These are phyloP conservation scores for Eurotiales sp. DNA, from an alignment of 2,329 filamentous ascomycete genomes.

Conservation along the genomic window DNA sequence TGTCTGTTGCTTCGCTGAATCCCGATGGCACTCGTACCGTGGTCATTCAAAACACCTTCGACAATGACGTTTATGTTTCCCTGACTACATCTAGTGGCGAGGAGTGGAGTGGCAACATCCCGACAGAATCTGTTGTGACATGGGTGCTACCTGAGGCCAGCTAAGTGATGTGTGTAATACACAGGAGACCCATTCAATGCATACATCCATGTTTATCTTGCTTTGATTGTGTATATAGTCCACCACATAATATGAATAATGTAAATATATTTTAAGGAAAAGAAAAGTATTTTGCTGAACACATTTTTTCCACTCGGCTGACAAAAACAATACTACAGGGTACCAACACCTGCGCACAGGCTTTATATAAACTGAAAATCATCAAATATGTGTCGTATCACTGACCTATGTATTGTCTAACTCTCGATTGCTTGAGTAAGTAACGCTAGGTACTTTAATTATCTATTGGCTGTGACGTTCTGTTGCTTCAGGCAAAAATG, in stretches of 20 bases:
- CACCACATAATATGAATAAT: background rate
- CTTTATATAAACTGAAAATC: too few species aligned
- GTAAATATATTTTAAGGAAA: background rate
- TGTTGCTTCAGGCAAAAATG: too few species aligned
- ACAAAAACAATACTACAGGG: too few species aligned
- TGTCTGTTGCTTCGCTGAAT: conserved; percentile 11
- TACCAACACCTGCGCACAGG: too few species aligned
- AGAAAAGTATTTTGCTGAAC: too few species aligned
- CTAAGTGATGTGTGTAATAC: background rate
- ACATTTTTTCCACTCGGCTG: too few species aligned
- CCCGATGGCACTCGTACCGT: conserved; percentile 11
- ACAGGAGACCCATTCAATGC: background rate
- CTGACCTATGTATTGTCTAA: too few species aligned
- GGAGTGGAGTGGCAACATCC: conserved; percentile 6
- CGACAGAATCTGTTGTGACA: conserved; percentile 5
- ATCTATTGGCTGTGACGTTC: too few species aligned
- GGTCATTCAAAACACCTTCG: conserved; percentile 9
- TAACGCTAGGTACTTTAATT: too few species aligned
- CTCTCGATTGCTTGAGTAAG: too few species aligned
- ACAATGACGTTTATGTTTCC: conserved; percentile 5
- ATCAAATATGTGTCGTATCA: too few species aligned
- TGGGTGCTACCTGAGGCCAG: conserved; percentile 5
- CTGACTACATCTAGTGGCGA: conserved; percentile 6
- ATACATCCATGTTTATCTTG: too few species aligned
- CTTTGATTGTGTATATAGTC: background rate